phyloP scores from a whole-genome alignment of 164 flowering plant genomes.

The Magnolia changhungtana region DNA sequence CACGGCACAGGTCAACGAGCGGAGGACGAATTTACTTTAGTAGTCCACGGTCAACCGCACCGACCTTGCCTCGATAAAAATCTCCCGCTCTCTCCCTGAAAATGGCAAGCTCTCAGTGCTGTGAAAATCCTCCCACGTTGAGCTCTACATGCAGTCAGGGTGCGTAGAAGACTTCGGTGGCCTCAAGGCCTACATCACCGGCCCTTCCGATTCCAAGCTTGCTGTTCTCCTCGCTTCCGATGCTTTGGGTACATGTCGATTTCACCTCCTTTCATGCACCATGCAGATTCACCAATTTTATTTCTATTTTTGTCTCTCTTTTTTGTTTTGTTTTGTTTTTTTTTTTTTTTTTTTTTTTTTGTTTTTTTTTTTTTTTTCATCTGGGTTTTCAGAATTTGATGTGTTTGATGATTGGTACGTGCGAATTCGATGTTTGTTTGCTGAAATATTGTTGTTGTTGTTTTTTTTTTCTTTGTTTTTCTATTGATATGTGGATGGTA shows the following conservation, averaged over 20 bases:
- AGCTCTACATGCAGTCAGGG: conserved; percentile 43
- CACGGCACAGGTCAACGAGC: too few relatives aligned
- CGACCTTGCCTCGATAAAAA: too few relatives aligned
- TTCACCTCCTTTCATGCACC: not conserved
- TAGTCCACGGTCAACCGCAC: too few relatives aligned
- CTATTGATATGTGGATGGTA: too few relatives aligned
- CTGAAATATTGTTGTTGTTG: too few relatives aligned
- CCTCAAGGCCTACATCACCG: conserved; percentile 51
- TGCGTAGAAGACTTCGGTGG: conserved; percentile 53
- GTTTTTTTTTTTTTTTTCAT: not conserved
- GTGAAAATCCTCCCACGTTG: conserved; percentile 21
- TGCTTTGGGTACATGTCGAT: conserved; percentile 40
- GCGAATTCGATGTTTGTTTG: too few relatives aligned
- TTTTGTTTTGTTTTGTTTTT: too few relatives aligned
- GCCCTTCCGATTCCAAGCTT: conserved; percentile 45
- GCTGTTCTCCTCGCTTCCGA: conserved; percentile 66
- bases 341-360: too few relatives aligned
- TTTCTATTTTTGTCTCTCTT: not conserved
- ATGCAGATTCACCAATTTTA: not conserved
- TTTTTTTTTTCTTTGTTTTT: too few relatives aligned
- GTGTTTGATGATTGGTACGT: too few relatives aligned
- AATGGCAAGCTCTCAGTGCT: conserved; percentile 19
- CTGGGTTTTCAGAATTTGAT: too few relatives aligned
- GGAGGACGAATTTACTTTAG: too few relatives aligned
- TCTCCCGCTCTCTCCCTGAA: not conserved